A percentile compares a stretch with the other conserved stretches of the same genome.
Conservation (phyloP, 768 basidiomycete genomes). For the Hygrocybe coccinea region DNA sequence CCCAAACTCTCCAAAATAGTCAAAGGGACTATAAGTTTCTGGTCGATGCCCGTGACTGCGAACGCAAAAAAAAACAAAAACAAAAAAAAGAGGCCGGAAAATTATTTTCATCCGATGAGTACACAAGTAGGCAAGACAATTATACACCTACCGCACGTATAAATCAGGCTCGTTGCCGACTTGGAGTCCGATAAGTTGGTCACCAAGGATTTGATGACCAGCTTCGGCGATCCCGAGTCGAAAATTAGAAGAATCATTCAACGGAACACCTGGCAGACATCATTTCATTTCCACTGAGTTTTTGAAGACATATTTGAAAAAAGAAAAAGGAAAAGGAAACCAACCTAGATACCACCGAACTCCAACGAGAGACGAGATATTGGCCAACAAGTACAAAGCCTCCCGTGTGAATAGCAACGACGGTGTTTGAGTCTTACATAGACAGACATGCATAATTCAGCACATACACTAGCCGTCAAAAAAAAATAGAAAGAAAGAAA, state of each 20-base stretch:
- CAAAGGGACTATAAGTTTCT: constrained; percentile 8
- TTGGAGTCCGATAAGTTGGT: constrained; percentile 62
- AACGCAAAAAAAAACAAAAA: neutral
- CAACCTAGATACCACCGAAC: constrained; percentile 67
- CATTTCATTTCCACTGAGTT: neutral
- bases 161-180: constrained; percentile 67
- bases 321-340: constrained; percentile 6
- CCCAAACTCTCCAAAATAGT: constrained; percentile 43
- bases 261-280: constrained; percentile 44
- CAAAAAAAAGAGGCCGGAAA: too few relatives aligned
- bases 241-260: constrained; percentile 59
- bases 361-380: constrained; percentile 56
- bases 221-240: constrained; percentile 53
- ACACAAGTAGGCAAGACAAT: too few relatives aligned
- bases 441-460: constrained; percentile 2
- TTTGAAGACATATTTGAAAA: too few relatives aligned
- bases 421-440: constrained; percentile 72
- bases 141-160: constrained; percentile 37
- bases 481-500: neutral
- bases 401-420: constrained; percentile 60
- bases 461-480: neutral
- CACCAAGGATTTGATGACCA: constrained; percentile 64
- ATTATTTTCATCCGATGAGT: too few relatives aligned
- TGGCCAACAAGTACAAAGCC: constrained; percentile 59
- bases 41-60: constrained; percentile 7